Evolutionary conservation across 1,284 basidiomycete species (phyloP).

Genomic region (Xanthoconium separans): DNA sequence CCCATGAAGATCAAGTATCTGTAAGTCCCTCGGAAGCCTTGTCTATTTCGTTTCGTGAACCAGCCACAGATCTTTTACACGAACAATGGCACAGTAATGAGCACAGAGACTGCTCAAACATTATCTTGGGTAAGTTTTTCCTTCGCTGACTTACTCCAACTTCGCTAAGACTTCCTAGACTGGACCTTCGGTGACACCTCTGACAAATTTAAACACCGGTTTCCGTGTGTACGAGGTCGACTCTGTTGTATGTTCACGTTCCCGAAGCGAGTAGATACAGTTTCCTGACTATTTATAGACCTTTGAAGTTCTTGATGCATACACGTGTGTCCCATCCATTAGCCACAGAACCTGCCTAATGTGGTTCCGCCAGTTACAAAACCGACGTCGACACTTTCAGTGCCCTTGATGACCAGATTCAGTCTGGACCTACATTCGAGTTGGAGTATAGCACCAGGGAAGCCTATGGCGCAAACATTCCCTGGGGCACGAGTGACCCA

Average conservation of each 20-base stretch:
- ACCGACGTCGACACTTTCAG: conserved; percentile 60
- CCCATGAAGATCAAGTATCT: conserved; percentile 79
- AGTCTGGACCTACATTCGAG: conserved; percentile 62
- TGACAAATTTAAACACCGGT: conserved; percentile 75
- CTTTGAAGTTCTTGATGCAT: conserved; percentile 71
- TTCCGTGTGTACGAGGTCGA: conserved; percentile 82
- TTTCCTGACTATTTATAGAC: conserved; percentile 42
- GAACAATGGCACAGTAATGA: conserved; percentile 68
- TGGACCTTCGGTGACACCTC: conserved; percentile 70
- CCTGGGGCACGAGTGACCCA: conserved; percentile 67
- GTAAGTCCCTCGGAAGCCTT: conserved; percentile 36
- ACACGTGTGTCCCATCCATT: conserved; percentile 42
- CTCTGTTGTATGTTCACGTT: conserved; percentile 48
- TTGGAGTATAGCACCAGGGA: conserved; percentile 75
- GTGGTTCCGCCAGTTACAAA: conserved; percentile 48
- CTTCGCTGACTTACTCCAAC: background rate
- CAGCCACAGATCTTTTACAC: conserved; percentile 64
- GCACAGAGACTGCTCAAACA: conserved; percentile 54
- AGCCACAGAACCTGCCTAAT: background rate
- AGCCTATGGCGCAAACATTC: conserved; percentile 62
- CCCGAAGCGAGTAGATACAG: background rate
- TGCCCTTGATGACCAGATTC: conserved; percentile 51
- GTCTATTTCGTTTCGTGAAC: background rate
- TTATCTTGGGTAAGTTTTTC: conserved; percentile 49
- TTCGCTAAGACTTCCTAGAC: conserved; percentile 37